Base-by-base conservation (phyloP, 1,139 yeast genomes). In the Geotrichum australiense region DNA sequence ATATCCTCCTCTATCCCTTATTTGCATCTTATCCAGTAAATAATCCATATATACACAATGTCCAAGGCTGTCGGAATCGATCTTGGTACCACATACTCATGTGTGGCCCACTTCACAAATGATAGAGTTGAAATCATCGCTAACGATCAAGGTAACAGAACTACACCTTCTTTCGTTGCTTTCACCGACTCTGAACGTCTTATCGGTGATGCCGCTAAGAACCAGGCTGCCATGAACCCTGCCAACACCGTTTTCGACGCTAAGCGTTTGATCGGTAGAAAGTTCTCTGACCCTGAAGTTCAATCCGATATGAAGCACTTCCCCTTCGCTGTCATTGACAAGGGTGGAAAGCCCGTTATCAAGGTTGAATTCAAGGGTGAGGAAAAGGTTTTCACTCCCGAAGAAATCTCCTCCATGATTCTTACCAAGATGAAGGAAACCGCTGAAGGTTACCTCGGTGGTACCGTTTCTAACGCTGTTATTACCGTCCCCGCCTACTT, bases 201-300 rank as follows among this genome's bases (percentile, higher is more conserved):
- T 67, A 85, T 87, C 64, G 96, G 96, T 78, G 96, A 87, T 73
- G 94, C 96, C 64, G 96, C 96, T 65, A 86, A 86, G 83, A 86
- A 86, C 71, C 96, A 86, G 74, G 96, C 95, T 64, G 95, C 96
- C 69, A 77, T 85, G 76, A 86, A 86, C 84, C 95, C 95, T 68
- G 75, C 71, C 65, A 86, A 86, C 81, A 86, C 96, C 57, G 94
- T 86, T 60, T 86, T 86, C 69, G 96, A 86, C 64, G 95, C 95
- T 63, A 86, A 86, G 80, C 91, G 96, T 77, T 78, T 86, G 70
- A 86, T 86, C 59, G 96, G 96, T 70, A 85, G 95, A 74, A 84
- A 80, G 71, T 86, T 77, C 70, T 74, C 73, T 53, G 96, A 86
- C 58, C 80, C 81, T 57, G 82, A 87, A 58, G 95, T 86, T 57